Evolutionary conservation across 495 filamentous ascomycete genomes (phyloP).

Genomic region (Penicillium flavigenum): DNA sequence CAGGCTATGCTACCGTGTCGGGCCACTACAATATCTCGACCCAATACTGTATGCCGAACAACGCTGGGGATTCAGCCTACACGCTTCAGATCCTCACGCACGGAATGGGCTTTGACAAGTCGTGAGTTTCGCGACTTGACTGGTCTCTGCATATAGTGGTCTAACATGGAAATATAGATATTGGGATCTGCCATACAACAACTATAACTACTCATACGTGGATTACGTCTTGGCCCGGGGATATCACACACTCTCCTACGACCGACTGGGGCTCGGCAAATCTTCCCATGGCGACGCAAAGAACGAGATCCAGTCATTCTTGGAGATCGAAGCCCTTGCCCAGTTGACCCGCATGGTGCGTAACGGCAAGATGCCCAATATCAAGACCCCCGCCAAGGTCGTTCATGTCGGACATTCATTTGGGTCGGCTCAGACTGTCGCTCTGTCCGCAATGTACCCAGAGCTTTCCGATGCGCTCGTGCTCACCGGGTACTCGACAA

Average conservation of each 20-base stretch:
- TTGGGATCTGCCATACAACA: slow-evolving; percentile 57
- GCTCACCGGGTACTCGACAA: slow-evolving; percentile 56
- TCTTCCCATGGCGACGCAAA: slow-evolving; percentile 57
- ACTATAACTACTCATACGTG: slow-evolving; percentile 50
- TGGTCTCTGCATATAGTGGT: neutral
- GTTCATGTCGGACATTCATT: slow-evolving; percentile 57
- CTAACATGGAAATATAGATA: slow-evolving; percentile 37
- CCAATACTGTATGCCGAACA: slow-evolving; percentile 36
- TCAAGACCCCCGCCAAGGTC: slow-evolving; percentile 44
- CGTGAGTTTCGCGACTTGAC: slow-evolving; percentile 8
- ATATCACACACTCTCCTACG: slow-evolving; percentile 55
- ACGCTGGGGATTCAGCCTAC: neutral
- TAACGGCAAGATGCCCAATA: slow-evolving; percentile 27
- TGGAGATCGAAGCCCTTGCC: slow-evolving; percentile 52
- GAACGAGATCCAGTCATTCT: slow-evolving; percentile 50
- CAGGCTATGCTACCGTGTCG: slow-evolving; percentile 29
- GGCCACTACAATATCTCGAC: slow-evolving; percentile 37
- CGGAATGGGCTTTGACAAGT: slow-evolving; percentile 48
- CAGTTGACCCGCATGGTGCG: slow-evolving; percentile 50
- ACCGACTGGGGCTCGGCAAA: slow-evolving; percentile 58
- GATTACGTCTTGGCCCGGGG: slow-evolving; percentile 51
- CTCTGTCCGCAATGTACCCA: slow-evolving; percentile 49
- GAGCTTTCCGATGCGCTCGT: slow-evolving; percentile 54
- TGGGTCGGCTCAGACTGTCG: slow-evolving; percentile 42
- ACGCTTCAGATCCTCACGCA: slow-evolving; percentile 59